Evolutionary conservation across 2,329 filamentous ascomycete species (phyloP), one percentile per base, ranked within the genome.

Genomic region (Eutypella sp.): DNA sequence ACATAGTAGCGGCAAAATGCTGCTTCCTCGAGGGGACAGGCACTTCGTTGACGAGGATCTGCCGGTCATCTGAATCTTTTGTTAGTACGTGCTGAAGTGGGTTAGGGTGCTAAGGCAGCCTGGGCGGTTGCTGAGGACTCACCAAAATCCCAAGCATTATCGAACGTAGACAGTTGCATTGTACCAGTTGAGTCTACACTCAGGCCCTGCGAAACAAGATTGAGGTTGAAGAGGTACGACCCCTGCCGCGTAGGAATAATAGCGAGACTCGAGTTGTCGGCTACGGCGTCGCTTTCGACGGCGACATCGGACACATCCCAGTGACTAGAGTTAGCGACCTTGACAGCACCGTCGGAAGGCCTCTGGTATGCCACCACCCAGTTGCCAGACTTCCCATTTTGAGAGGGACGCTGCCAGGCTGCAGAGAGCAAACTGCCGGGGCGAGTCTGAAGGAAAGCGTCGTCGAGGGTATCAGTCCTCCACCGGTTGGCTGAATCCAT

Each of bases 361-460:
- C 56, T 47, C 48, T 60, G 57, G 40, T 57, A 60, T 6, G 56
- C 57, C 13, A 60, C 47, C 19, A 51, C 29, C 51, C 52, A 60
- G 6, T 42, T 47, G 2, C 57, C 57, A 4, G 40, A 19, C 13
- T 49, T 45, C 19, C 51, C 47, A 9, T 37, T 20, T 1, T 19
- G 38, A 47, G 43, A 54, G 25, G 52, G 49, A 4, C 54, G 51
- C 25, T 57, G 55, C 54, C 55, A 59, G 39, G 50, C 49, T 4
- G 49, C 56, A 2, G 57, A 53, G 10, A 60, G 44, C n/a, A 56
- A 55, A 5, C 54, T 53, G 1, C 56, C 57, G 2, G 52, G 48
- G 44, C 52, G 52, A 2, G 56, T 55, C 33, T 54, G 18, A 7
- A 59, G 41, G 1, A 33, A 11, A 1, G 51, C 48, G 8, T 40